Evolutionary conservation across 345 rosid species (phyloP), one percentile per base, ranked within the genome.

Genomic region (Citrus hindsii): DNA sequence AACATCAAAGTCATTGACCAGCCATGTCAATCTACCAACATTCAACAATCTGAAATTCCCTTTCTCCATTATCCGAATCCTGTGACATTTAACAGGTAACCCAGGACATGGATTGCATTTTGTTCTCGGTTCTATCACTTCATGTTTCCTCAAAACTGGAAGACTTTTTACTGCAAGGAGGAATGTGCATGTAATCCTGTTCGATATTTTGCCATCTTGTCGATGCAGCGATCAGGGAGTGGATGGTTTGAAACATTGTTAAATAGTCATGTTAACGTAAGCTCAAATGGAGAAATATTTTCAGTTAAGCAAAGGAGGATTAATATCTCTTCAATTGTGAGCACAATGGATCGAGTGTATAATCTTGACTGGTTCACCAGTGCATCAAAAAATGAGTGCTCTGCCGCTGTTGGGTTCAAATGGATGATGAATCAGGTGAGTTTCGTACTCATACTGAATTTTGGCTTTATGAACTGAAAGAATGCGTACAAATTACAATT

Each of bases 191-290:
- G 86, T 80, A 85, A 76, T 59, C 86, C 88, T 22, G 84, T 83
- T 3, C 27, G 80, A 61, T 83, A 72, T 67, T 85, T 85, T 73
- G 88, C 84, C 4, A 85, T 85, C 10, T 76, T 85, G 71, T 83
- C 86, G 13, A 85, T 79, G 88, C 88, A 85, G 73, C 82, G 88
- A 81, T 85, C 86, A 0, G 87, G 87, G 48, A 85, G 87, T 61
- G 87, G 87, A 30, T 85, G 87, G 87, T 85, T 85, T 35, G 86
- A 81, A 65, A 85, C 88, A 51, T 83, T 85, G 79, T 59, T 85
- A 61, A 85, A 85, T 38, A 85, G 86, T 68, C 88, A 85, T 42
- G 76, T 85, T 24, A 83, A 85, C 73, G 86, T 85, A 1, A 85
- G 88, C 79, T 85, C 84, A 10, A 83, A 83, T 53, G 86, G 88